Evolutionary conservation across 768 basidiomycete species (phyloP), one percentile per base, ranked within the genome.

Genomic region (Pulveroboletus frians): DNA sequence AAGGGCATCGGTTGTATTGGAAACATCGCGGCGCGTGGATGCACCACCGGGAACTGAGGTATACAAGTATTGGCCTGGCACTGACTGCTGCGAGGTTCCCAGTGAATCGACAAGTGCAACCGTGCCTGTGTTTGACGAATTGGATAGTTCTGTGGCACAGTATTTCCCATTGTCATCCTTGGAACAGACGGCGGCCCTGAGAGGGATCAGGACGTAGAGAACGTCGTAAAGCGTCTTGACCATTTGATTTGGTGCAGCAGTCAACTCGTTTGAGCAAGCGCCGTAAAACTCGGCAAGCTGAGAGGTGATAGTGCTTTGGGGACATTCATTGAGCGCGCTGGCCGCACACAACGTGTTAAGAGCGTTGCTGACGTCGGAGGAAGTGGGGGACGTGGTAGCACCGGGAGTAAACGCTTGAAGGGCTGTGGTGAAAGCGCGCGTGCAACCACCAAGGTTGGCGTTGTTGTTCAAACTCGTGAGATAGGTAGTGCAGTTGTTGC

Each of bases 141-240:
- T 56, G 37, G 72, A 66, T 30, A 81, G 69, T 27, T 78, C 58
- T 48, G 76, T 66, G 26, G 80, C 77, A 62, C 95, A 98, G 70
- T 77, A 96, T 34, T 74, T 70, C 29, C 80, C 84, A 40, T 59
- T 71, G 59, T 83, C 80, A 59, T 87, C 80, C 76, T 89, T 88
- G 39, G 84, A 57, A 71, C 94, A 97, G 27, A 90, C 63, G 23
- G 92, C 84, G 6, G 64, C 56, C 52, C 70, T 71, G 63, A 95
- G 64, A 8, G 93, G 92, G 10, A 63, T 53, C 39, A 94, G 54
- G 50, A 76, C 55, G 72, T 91, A 99, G 26, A 97, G 71, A 27
- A 81, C 71, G 63, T 97, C 94, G 71, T 98, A 99, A 2, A 78
- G 68, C 23, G 68, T 58, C 64, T 80, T 64, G 39, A 96, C 86